phyloP scores from a whole-genome alignment of 2,329 filamentous ascomycete species.

The Talaromyces amestolkiae region DNA sequence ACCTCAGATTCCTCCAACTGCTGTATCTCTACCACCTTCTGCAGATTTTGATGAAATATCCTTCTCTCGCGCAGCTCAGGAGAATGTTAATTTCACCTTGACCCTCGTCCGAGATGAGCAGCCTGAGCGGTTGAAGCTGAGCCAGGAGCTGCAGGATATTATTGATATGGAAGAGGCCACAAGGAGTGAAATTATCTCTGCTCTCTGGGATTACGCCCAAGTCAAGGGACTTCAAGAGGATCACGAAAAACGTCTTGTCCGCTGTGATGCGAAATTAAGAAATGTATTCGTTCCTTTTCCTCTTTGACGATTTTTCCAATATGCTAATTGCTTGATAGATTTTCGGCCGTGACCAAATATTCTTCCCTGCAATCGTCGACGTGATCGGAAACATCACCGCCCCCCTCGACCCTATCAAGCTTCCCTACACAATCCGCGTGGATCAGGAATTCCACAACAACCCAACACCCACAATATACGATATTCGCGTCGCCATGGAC shows the following conservation, averaged over 20 bases:
- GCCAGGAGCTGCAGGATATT: slow-evolving; percentile 74
- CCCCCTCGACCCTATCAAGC: slow-evolving; percentile 74
- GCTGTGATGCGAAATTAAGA: slow-evolving; percentile 79
- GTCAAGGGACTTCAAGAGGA: slow-evolving; percentile 84
- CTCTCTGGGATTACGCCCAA: slow-evolving; percentile 92
- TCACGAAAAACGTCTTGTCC: slow-evolving; percentile 88
- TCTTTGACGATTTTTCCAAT: background rate
- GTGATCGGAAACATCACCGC: slow-evolving; percentile 75
- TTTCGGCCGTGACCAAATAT: slow-evolving; percentile 71
- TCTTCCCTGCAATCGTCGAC: slow-evolving; percentile 81
- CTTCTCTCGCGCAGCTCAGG: slow-evolving; percentile 87
- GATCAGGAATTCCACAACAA: slow-evolving; percentile 77
- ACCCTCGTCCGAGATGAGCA: slow-evolving; percentile 81
- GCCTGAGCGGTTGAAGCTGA: slow-evolving; percentile 79
- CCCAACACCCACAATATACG: slow-evolving; percentile 80
- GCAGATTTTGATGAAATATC: slow-evolving; percentile 86
- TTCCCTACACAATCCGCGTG: slow-evolving; percentile 90
- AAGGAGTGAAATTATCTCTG: slow-evolving; percentile 81
- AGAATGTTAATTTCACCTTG: slow-evolving; percentile 87
- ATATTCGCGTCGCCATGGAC: slow-evolving; percentile 79
- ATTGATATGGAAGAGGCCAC: slow-evolving; percentile 85
- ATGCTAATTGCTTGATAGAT: slow-evolving; percentile 51
- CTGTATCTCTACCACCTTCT: slow-evolving; percentile 57
- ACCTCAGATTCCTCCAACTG: slow-evolving; percentile 56
- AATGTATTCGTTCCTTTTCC: slow-evolving; percentile 54